Evolutionary conservation across 352 stramenopile species (phyloP).

Genomic region (Blastocystis sp.): DNA sequence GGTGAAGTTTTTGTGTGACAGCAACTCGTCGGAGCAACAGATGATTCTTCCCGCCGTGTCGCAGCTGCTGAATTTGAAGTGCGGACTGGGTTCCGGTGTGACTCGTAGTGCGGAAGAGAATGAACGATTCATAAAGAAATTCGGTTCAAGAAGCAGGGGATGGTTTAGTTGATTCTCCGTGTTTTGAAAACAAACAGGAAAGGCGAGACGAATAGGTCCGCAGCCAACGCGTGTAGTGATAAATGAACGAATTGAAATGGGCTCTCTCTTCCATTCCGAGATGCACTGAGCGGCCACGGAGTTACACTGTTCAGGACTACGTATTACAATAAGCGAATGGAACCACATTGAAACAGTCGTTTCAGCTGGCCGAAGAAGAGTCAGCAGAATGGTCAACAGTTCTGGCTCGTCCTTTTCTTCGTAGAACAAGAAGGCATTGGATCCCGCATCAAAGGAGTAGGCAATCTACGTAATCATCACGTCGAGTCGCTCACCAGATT

Average conservation of each 20-base stretch:
- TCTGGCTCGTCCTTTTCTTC: constrained; percentile 81
- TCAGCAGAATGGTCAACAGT: constrained; percentile 79
- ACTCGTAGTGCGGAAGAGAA: constrained; percentile 41
- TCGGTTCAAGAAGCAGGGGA: neutral
- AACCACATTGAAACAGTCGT: neutral
- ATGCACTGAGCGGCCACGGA: neutral
- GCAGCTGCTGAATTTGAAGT: constrained; percentile 51
- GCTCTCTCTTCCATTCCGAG: neutral
- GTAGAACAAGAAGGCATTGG: constrained; percentile 90
- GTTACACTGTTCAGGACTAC: neutral
- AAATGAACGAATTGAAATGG: constrained; percentile 16
- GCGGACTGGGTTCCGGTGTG: neutral
- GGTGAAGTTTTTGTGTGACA: constrained; percentile 53
- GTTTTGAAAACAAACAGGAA: constrained; percentile 37
- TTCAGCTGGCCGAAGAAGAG: constrained; percentile 5
- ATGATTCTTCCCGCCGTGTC: constrained; percentile 50
- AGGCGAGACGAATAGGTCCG: neutral
- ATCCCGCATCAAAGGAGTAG: constrained; percentile 98
- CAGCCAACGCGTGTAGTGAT: constrained; percentile 4
- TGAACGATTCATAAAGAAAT: constrained; percentile 22
- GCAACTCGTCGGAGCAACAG: constrained; percentile 27
- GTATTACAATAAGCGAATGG: neutral
- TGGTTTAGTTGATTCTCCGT: constrained; percentile 47
- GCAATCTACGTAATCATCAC: constrained; percentile 82
- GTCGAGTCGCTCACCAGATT: constrained; percentile 8